Base-by-base conservation (phyloP, 306 rosid genomes). In the Hippophae rhamnoides region DNA sequence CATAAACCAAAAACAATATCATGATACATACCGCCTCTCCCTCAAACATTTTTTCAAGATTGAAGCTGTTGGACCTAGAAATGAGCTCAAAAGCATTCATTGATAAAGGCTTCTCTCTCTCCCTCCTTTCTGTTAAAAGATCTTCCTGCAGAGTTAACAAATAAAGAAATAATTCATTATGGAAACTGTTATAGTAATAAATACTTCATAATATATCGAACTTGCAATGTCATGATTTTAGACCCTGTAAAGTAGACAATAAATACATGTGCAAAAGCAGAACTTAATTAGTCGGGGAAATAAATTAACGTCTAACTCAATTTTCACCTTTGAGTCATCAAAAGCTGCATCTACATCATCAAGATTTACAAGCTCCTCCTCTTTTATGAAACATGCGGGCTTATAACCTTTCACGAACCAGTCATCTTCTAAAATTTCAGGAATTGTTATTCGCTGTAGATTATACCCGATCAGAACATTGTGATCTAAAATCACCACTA, bases 31-130 rank as follows among this genome's bases (percentile, higher is more conserved):
- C 97, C 64, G 3, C 61, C 72, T 89, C 81, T 82, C 76, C 72
- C 83, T 89, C 95, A 58, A 89, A 86, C 62, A 89, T 67, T 69
- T 75, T 84, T 47, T 82, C 93, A 41, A 89, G 95, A 70, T 78
- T 89, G 81, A 89, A 89, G 69, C 89, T 80, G 38, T 75, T 72
- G 0, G 97, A 89, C 72, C 95, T 69, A n/a, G 93, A 89, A 66
- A 89, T 89, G 60, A 89, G 93, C 84, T 86, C 95, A 67, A 89
- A 89, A 57, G 95, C 97, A 72, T 86, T 89, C 97, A 89, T 89
- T 9, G 89, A 84, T 58, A 65, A 85, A 0, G 97, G 97, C 69
- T 82, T 86, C 77, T 86, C 93, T 52, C 68, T 84, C 68, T 18
- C 23, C 23, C 23, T 18, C 23, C 81, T 82, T 76, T 89, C 97